Percentiles rank a stretch among this genome's conserved stretches.
These are phyloP conservation scores for Plantago elongata DNA, from an alignment of 257 asterid species.

Conservation along the genomic window DNA sequence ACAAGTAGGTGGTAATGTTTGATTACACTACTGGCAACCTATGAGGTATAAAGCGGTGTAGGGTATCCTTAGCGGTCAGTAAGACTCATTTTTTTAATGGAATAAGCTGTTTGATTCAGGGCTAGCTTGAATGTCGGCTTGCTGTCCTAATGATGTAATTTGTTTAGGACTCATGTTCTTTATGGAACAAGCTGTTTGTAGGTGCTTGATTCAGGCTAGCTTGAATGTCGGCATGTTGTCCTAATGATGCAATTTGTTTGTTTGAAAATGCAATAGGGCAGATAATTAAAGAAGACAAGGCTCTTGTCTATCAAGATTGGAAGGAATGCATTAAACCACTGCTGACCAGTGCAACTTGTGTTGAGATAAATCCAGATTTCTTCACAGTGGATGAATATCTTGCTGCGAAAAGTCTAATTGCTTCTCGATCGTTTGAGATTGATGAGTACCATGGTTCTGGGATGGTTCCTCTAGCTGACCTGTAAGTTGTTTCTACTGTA, in stretches of 20 bases:
- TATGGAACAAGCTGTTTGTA: no score
- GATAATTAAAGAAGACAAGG: slow-evolving; percentile 76
- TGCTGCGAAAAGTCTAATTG: slow-evolving; percentile 76
- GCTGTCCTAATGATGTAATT: slow-evolving; percentile 6
- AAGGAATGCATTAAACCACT: slow-evolving; percentile 74
- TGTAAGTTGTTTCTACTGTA: slow-evolving; percentile 42
- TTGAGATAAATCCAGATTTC: slow-evolving; percentile 43
- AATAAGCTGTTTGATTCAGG: background rate
- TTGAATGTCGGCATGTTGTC: background rate
- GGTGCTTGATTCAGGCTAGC: no score
- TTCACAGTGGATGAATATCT: slow-evolving; percentile 62
- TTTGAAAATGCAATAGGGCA: slow-evolving; percentile 31
- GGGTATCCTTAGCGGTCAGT: no score
- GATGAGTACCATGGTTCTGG: slow-evolving; percentile 84
- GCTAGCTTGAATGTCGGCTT: background rate
- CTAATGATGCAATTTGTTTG: slow-evolving; percentile 18
- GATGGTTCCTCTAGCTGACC: slow-evolving; percentile 97
- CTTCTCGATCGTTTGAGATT: slow-evolving; percentile 75
- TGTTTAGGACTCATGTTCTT: slow-evolving; percentile 7
- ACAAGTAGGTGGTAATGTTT: no score
- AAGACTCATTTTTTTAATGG: no score
- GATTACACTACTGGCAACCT: no score
- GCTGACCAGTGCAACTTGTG: slow-evolving; percentile 34
- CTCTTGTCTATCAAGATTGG: slow-evolving; percentile 70
- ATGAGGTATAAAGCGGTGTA: no score